phyloP scores from a whole-genome alignment of 1,284 basidiomycete species.

The Anthracocystis panici-leucophaei region DNA sequence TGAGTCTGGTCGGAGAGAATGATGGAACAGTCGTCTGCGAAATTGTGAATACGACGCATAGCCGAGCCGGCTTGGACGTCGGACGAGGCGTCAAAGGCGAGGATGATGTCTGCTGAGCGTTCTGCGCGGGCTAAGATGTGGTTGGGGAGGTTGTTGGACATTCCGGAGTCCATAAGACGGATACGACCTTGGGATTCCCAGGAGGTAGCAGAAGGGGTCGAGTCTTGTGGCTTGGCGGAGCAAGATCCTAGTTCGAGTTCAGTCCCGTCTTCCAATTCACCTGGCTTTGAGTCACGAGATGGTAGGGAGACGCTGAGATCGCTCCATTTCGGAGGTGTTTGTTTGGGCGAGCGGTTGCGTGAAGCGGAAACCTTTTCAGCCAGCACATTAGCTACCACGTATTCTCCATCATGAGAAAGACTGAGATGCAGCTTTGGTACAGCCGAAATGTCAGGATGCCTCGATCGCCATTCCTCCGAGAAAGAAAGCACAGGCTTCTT shows the following conservation, averaged over 20 bases:
- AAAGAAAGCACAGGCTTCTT: constrained; percentile 41
- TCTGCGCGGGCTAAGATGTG: constrained; percentile 57
- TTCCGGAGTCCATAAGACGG: constrained; percentile 64
- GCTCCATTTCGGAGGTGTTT: not conserved
- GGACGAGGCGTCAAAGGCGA: constrained; percentile 67
- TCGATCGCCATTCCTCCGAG: constrained; percentile 44
- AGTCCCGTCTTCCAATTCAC: constrained; percentile 7
- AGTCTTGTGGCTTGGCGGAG: not conserved
- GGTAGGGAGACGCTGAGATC: constrained; percentile 11
- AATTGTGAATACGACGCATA: constrained; percentile 58
- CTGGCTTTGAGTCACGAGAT: not conserved
- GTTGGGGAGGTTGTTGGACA: constrained; percentile 68
- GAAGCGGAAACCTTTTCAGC: constrained; percentile 65
- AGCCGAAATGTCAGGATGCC: constrained; percentile 40
- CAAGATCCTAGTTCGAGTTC: constrained; percentile 4
- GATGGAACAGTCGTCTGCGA: constrained; percentile 57
- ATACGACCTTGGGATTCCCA: constrained; percentile 57
- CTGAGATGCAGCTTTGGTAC: constrained; percentile 74
- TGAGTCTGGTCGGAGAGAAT: constrained; percentile 28
- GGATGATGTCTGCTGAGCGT: constrained; percentile 60
- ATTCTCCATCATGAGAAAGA: constrained; percentile 86
- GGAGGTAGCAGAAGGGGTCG: not conserved
- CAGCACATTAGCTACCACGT: constrained; percentile 80
- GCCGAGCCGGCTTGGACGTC: constrained; percentile 65
- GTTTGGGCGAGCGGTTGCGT: too few species aligned